These are phyloP conservation scores for Floccularia luteovirens DNA, from an alignment of 768 basidiomycete species.

Conservation along the genomic window DNA sequence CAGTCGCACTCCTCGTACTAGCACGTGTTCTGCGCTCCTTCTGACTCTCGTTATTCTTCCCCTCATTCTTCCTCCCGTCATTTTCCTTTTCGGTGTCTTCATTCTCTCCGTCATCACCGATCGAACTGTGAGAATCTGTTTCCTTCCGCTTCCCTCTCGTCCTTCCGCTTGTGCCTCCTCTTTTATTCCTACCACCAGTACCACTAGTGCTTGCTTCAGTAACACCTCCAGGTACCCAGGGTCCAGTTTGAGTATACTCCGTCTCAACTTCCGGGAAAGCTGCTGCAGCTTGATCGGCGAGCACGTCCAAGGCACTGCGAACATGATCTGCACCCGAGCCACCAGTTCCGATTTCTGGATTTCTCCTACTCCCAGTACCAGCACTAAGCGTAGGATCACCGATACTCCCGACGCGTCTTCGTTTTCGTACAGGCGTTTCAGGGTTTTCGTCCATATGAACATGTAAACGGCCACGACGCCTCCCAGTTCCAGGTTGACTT, in stretches of 20 bases:
- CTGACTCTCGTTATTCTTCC: slow-evolving; percentile 9
- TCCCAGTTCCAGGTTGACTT: slow-evolving; percentile 2
- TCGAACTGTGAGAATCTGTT: slow-evolving; percentile 2
- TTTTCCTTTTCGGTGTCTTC: slow-evolving; percentile 17
- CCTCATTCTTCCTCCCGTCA: slow-evolving; percentile 10
- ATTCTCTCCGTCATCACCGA: slow-evolving; percentile 6
- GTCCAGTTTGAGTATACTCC: slow-evolving; percentile 5
- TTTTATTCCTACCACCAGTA: not conserved
- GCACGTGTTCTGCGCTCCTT: too few relatives aligned
- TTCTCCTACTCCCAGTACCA: not conserved
- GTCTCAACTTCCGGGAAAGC: slow-evolving; percentile 30
- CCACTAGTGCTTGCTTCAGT: slow-evolving; percentile 2
- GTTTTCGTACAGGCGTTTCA: slow-evolving; percentile 26
- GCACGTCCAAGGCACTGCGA: slow-evolving; percentile 58
- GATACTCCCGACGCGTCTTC: slow-evolving; percentile 18
- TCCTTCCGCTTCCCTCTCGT: slow-evolving; percentile 8
- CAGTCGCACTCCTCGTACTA: too few relatives aligned
- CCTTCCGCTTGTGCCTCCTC: slow-evolving; percentile 8
- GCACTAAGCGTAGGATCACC: slow-evolving; percentile 4
- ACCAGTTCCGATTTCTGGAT: slow-evolving; percentile 5
- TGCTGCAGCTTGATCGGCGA: slow-evolving; percentile 66
- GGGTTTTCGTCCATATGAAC: slow-evolving; percentile 19
- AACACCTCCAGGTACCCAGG: slow-evolving; percentile 1
- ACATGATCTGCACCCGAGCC: slow-evolving; percentile 21
- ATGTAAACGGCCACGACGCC: slow-evolving; percentile 14